These are phyloP conservation scores for Ophiostoma tasmaniense DNA, from an alignment of 2,329 filamentous ascomycete genomes.

Conservation along the genomic window DNA sequence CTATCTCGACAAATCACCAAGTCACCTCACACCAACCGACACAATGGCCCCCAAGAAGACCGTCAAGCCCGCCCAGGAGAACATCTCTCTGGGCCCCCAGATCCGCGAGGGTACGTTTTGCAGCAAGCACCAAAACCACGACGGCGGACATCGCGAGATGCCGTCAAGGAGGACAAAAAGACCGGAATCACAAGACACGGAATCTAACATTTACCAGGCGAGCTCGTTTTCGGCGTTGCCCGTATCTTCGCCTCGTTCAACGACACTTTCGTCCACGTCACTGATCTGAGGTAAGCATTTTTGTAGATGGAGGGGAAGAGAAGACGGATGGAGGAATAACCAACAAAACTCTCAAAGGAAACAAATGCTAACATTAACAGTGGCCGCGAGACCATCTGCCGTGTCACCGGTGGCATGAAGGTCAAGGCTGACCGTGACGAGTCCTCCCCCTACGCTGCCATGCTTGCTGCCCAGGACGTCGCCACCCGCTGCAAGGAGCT, in stretches of 20 bases:
- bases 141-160: neutral
- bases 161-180: neutral
- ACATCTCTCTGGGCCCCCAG: conserved; percentile 96
- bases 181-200: neutral
- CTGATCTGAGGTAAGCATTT: conserved; percentile 79
- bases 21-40: conserved; percentile 32
- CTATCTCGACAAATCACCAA: conserved; percentile 24
- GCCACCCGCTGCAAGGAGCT: conserved; percentile 72
- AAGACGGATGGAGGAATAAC: neutral
- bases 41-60: conserved; percentile 94
- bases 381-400: conserved; percentile 99
- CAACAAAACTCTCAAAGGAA: neutral
- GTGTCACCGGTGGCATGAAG: conserved; percentile 99
- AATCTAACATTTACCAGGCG: conserved; percentile 47
- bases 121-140: neutral
- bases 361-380: conserved; percentile 39
- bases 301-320: conserved; percentile 3
- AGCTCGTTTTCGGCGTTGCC: conserved; percentile 96
- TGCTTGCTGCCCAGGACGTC: conserved; percentile 99
- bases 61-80: conserved; percentile 79
- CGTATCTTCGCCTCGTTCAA: conserved; percentile 96
- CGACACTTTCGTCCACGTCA: conserved; percentile 95
- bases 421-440: conserved; percentile 99
- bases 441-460: conserved; percentile 98
- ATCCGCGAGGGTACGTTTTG: conserved; percentile 74